These are phyloP conservation scores for Collybia mongolica DNA, from an alignment of 768 basidiomycete genomes.

Conservation along the genomic window DNA sequence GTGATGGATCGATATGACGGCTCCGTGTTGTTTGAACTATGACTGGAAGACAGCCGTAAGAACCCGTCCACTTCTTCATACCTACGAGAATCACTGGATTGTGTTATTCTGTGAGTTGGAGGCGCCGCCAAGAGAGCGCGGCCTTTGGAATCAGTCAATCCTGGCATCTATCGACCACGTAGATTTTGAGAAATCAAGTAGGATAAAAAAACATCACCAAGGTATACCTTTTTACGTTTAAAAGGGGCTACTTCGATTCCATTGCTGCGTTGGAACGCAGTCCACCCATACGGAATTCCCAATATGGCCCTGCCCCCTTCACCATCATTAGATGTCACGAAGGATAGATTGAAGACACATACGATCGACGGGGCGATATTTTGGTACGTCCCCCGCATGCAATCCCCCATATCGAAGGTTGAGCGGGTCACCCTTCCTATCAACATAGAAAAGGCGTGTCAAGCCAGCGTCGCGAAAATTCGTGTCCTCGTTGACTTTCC, in stretches of 20 bases:
- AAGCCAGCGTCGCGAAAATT: slow-evolving; percentile 11
- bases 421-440: slow-evolving; percentile 62
- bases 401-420: slow-evolving; percentile 70
- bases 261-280: slow-evolving; percentile 41
- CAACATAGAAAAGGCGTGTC: slow-evolving; percentile 53
- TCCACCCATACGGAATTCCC: slow-evolving; percentile 54
- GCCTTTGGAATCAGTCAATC: slow-evolving; percentile 57
- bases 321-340: slow-evolving; percentile 48
- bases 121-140: slow-evolving; percentile 52
- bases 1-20: slow-evolving; percentile 55
- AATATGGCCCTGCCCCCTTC: slow-evolving; percentile 62
- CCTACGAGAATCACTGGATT: slow-evolving; percentile 36
- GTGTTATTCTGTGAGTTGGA: slow-evolving; percentile 48
- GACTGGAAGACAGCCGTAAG: slow-evolving; percentile 51
- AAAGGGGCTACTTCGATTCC: slow-evolving; percentile 58
- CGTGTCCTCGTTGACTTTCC: slow-evolving; percentile 11
- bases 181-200: neutral
- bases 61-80: slow-evolving; percentile 70
- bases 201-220: neutral
- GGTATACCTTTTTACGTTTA: slow-evolving; percentile 40
- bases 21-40: slow-evolving; percentile 23
- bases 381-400: slow-evolving; percentile 63
- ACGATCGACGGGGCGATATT: slow-evolving; percentile 60
- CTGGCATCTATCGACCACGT: slow-evolving; percentile 34
- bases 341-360: slow-evolving; percentile 24